Evolutionary conservation across 441 rosid species (phyloP).

Genomic region (Aleurites moluccanus): DNA sequence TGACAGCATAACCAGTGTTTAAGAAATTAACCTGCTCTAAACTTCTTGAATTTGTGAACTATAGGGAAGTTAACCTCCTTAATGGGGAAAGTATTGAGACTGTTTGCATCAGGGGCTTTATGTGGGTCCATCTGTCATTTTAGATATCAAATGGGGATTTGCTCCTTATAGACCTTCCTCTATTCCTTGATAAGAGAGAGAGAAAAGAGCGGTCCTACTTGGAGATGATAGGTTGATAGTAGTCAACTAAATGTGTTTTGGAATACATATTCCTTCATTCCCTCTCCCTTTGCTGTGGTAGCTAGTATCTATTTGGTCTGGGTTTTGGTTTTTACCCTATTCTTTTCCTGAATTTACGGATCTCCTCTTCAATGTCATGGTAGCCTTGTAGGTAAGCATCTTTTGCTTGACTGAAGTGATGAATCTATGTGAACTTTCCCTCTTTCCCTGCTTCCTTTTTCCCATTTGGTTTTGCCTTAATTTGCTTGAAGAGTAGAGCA

Average conservation of each 20-base stretch:
- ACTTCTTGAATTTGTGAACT: not conserved
- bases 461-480: not conserved
- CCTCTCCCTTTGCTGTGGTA: too few species aligned
- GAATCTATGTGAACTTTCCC: not conserved
- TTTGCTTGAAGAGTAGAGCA: not conserved
- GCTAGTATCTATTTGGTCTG: not conserved
- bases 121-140: not conserved
- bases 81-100: not conserved
- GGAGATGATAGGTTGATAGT: not conserved
- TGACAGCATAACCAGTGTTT: not conserved
- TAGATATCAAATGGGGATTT: not conserved
- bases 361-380: not conserved
- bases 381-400: not conserved
- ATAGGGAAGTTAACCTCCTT: not conserved
- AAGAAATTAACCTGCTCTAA: not conserved
- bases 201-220: not conserved
- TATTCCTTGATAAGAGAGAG: not conserved
- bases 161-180: not conserved
- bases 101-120: not conserved
- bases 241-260: not conserved
- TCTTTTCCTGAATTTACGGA: not conserved
- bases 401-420: not conserved
- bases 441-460: not conserved
- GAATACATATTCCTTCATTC: too few species aligned
- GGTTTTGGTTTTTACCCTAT: not conserved